Conservation (phyloP, 1,139 yeast species). For the Candida dubliniensis region DNA sequence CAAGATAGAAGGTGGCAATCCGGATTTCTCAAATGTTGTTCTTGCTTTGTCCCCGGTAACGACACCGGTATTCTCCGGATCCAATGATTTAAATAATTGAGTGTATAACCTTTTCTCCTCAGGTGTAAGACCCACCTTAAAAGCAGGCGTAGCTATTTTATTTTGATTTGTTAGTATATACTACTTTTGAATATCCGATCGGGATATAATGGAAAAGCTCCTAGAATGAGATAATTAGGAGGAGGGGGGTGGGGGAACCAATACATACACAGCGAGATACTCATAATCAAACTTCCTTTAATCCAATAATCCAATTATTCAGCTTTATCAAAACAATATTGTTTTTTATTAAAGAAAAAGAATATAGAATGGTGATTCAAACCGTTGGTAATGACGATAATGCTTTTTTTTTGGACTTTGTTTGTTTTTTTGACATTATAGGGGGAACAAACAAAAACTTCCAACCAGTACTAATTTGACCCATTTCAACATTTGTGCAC, state of each 20-base stretch:
- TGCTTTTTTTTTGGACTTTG: too few relatives aligned
- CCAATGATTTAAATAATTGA: conserved; percentile 74
- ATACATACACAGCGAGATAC: conserved; percentile 30
- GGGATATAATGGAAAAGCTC: conserved; percentile 3
- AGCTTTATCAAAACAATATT: background rate
- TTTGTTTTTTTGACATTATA: too few relatives aligned
- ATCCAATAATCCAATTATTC: background rate
- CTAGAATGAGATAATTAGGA: background rate
- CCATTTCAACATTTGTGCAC: too few relatives aligned
- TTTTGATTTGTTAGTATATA: conserved; percentile 8
- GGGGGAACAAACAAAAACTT: too few relatives aligned
- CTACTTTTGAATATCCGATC: background rate
- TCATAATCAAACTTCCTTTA: conserved; percentile 17
- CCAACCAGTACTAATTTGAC: too few relatives aligned
- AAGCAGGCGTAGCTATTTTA: conserved; percentile 24
- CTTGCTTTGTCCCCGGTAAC: conserved; percentile 93
- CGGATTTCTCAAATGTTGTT: conserved; percentile 80
- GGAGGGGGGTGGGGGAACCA: background rate
- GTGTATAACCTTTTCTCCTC: conserved; percentile 79
- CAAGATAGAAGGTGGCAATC: conserved; percentile 71
- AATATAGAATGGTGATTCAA: background rate
- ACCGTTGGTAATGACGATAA: too few relatives aligned
- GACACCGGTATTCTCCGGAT: conserved; percentile 74
- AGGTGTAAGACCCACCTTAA: conserved; percentile 59
- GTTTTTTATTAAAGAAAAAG: background rate